phyloP scores from a whole-genome alignment of 1,284 basidiomycete species.

The Meripilus lineatus region DNA sequence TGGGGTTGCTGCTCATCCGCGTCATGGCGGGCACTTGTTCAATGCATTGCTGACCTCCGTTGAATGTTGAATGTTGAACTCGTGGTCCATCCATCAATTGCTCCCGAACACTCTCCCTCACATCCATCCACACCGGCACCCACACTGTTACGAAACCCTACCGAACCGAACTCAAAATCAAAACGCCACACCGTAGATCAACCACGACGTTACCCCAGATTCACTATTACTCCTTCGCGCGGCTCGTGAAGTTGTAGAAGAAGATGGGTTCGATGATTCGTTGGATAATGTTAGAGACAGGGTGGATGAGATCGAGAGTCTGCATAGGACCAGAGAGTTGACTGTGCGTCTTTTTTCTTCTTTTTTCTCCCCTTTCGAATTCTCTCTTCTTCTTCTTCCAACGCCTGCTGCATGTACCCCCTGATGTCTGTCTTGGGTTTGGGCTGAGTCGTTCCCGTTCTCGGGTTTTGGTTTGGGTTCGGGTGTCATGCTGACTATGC shows the following conservation, averaged over 20 bases:
- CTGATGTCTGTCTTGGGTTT: too few relatives aligned
- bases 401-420: too few relatives aligned
- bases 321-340: slow-evolving; percentile 67
- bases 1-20: not conserved
- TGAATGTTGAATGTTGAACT: too few relatives aligned
- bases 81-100: too few relatives aligned
- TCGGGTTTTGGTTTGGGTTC: too few relatives aligned
- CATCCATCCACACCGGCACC: not conserved
- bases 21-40: too few relatives aligned
- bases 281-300: slow-evolving; percentile 67
- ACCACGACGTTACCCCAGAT: slow-evolving; percentile 77
- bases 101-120: too few relatives aligned
- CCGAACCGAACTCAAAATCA: not conserved
- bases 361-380: not conserved
- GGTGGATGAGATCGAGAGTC: slow-evolving; percentile 70
- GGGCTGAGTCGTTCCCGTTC: too few relatives aligned
- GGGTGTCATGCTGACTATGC: too few relatives aligned
- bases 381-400: not conserved
- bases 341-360: slow-evolving; percentile 42
- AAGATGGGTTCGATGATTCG: slow-evolving; percentile 69
- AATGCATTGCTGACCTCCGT: too few relatives aligned
- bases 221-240: slow-evolving; percentile 71
- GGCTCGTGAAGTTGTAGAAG: slow-evolving; percentile 61
- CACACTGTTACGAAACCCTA: not conserved
- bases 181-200: slow-evolving; percentile 38